Evolutionary conservation across 2,329 filamentous ascomycete genomes (phyloP).

Genomic region (Aspergillus costaricaensis): DNA sequence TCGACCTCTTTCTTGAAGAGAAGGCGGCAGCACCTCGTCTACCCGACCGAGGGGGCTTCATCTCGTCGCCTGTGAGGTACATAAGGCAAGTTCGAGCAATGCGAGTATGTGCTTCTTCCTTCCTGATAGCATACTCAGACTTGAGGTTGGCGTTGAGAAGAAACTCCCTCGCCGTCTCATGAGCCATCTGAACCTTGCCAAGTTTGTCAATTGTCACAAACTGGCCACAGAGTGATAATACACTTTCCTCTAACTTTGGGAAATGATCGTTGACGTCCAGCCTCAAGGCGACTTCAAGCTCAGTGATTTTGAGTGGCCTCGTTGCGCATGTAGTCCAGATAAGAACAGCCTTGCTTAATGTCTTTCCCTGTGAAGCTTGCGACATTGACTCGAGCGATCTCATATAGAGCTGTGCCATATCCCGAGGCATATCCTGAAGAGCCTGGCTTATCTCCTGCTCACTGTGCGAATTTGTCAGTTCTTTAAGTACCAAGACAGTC

Average conservation of each 20-base stretch:
- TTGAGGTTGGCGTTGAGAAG: not conserved
- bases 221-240: not conserved
- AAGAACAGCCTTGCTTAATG: not conserved
- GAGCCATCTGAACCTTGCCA: not conserved
- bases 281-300: not conserved
- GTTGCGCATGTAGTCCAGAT: not conserved
- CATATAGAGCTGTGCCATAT: not conserved
- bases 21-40: not conserved
- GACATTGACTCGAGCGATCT: not conserved
- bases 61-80: not conserved
- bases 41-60: not conserved
- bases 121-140: not conserved
- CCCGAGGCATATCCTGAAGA: not conserved
- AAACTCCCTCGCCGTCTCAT: not conserved
- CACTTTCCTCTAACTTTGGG: not conserved
- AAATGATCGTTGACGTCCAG: not conserved
- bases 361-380: not conserved
- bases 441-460: not conserved
- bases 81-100: not conserved
- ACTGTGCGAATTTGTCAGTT: not conserved
- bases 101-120: not conserved
- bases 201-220: not conserved
- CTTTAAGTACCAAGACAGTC: not conserved
- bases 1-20: not conserved
- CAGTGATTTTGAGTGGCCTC: not conserved